Base-by-base conservation (phyloP, 2,329 filamentous ascomycete species). In the Aspergillus fischeri region DNA sequence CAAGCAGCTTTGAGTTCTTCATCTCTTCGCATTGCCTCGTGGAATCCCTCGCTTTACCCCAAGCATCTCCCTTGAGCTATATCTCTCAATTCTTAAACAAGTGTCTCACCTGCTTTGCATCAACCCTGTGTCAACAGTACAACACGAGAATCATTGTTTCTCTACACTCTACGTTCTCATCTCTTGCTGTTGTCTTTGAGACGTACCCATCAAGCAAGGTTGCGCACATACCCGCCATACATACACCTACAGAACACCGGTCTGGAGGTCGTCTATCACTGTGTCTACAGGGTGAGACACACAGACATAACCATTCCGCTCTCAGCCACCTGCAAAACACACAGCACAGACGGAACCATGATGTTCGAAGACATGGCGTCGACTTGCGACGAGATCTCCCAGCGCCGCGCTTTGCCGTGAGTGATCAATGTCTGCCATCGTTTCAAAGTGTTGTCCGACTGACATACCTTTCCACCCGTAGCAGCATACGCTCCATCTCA, bases 401-500 rank as follows among this genome's bases (percentile, higher is more conserved):
- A 68, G 50, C 72, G 67, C 57, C 71, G 68, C 64, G 70, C 71
- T 59, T 63, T 74, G 42, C 73, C 73, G 73, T 75, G 61, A 72
- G 73, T 66, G 32, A 51, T 42, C 29, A 20, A 14, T 50, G 4
- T 52, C n/a, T 45, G 24, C 48, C 29, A 38, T 51, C 42, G 25
- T 28, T 27, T 42, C 27, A 24, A 24, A 24, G 21, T 29, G 45
- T 32, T 32, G 51, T 8, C 45, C 25, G n/a, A 9, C 25, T 29
- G 45, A 44, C 29, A 14, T 58, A 51, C 52, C 51, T 38, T 54
- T 49, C 29, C 24, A 47, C 29, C 17, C 28, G 42, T 27, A 70
- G 67, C 41, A 56, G 58, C 32, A 56, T 71, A 38, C 65, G 64
- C 38, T 65, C 68, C 7, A 63, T 69, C 44, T 63, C 59, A 21